Evolutionary conservation across 495 filamentous ascomycete genomes (phyloP).

Genomic region (Podospora pseudocomata): DNA sequence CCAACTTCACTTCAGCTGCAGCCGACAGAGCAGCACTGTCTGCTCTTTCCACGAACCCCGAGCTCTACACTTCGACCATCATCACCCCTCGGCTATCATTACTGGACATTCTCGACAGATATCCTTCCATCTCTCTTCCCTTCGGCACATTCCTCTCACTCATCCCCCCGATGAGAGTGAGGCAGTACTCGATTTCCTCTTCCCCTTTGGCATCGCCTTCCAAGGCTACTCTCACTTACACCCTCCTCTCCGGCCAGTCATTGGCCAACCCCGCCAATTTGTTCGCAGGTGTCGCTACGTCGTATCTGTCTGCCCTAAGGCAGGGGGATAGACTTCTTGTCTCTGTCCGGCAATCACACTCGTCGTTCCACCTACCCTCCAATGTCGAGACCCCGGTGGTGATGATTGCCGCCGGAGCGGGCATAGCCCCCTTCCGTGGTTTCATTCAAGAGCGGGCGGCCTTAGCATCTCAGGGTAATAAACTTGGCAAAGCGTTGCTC

Average conservation of each 20-base stretch:
- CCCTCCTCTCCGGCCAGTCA: slow-evolving; percentile 56
- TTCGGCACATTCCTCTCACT: slow-evolving; percentile 63
- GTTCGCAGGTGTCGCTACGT: slow-evolving; percentile 57
- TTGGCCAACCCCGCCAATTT: slow-evolving; percentile 44
- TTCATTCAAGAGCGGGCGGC: slow-evolving; percentile 66
- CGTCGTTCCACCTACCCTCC: slow-evolving; percentile 63
- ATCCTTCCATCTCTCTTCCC: slow-evolving; percentile 52
- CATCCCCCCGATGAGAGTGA: slow-evolving; percentile 68
- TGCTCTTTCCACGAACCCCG: slow-evolving; percentile 35
- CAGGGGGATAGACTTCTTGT: slow-evolving; percentile 61
- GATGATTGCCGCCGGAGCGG: slow-evolving; percentile 54
- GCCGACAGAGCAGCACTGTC: slow-evolving; percentile 42
- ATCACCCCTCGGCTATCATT: slow-evolving; percentile 56
- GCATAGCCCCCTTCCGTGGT: slow-evolving; percentile 66
- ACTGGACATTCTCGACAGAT: slow-evolving; percentile 61
- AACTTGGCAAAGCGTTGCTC: slow-evolving; percentile 56
- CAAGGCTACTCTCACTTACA: slow-evolving; percentile 63
- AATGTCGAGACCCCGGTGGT: slow-evolving; percentile 60
- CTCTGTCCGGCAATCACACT: slow-evolving; percentile 54
- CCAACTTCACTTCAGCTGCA: slow-evolving; percentile 26
- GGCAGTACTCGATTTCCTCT: slow-evolving; percentile 78
- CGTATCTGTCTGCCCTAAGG: slow-evolving; percentile 56
- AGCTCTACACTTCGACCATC: slow-evolving; percentile 52
- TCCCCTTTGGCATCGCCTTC: slow-evolving; percentile 59
- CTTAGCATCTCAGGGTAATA: slow-evolving; percentile 49